Evolutionary conservation across 2,329 filamentous ascomycete species (phyloP).

Genomic region (Colletotrichum karsti): DNA sequence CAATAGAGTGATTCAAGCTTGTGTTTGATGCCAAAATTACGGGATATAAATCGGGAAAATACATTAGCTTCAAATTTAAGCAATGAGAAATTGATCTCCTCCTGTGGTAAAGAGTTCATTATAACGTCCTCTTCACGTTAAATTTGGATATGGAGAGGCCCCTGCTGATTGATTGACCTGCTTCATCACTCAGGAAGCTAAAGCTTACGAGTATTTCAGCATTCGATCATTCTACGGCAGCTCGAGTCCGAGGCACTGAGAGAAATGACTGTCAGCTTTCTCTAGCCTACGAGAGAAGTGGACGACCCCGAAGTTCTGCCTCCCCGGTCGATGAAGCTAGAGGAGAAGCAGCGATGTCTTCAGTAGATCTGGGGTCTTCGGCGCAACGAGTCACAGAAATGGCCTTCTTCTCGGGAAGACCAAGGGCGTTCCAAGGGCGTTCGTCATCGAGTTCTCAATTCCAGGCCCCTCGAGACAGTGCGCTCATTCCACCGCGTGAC

Average conservation of each 20-base stretch:
- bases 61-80: too few species aligned
- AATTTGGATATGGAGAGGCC: too few species aligned
- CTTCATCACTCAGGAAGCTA: too few species aligned
- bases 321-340: slow-evolving; percentile 43
- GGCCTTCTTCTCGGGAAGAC: neutral
- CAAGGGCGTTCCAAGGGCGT: neutral
- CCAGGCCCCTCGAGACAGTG: neutral
- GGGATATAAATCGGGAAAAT: too few species aligned
- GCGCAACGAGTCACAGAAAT: slow-evolving; percentile 21
- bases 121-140: too few species aligned
- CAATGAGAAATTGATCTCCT: too few species aligned
- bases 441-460: too few species aligned
- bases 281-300: slow-evolving; percentile 46
- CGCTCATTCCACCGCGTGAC: neutral
- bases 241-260: slow-evolving; percentile 39
- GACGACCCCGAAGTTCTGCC: slow-evolving; percentile 43
- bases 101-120: too few species aligned
- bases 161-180: too few species aligned
- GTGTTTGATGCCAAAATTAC: too few species aligned
- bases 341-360: slow-evolving; percentile 44
- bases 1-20: too few species aligned
- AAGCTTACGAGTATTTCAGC: too few species aligned
- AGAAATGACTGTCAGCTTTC: slow-evolving; percentile 46
- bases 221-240: slow-evolving; percentile 43
- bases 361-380: slow-evolving; percentile 39